Conservation (phyloP, 495 filamentous ascomycete genomes). For the Pyrenula massariospora region DNA sequence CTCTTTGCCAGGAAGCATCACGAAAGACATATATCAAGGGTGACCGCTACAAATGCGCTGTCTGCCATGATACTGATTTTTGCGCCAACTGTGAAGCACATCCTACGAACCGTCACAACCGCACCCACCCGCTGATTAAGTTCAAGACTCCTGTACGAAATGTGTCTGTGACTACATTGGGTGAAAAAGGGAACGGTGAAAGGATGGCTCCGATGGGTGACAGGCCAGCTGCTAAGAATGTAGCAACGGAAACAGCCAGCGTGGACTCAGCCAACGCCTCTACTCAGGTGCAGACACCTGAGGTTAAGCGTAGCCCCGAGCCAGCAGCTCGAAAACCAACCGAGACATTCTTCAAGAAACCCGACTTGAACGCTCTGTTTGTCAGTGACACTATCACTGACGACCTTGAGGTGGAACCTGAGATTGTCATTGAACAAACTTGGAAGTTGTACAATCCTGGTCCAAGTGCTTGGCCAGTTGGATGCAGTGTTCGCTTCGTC, state of each 20-base stretch:
- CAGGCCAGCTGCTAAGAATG: constrained; percentile 21
- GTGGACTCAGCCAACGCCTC: constrained; percentile 40
- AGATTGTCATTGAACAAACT: constrained; percentile 69
- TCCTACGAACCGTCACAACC: constrained; percentile 77
- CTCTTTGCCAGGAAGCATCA: constrained; percentile 57
- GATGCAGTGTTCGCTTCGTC: constrained; percentile 81
- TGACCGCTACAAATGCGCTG: constrained; percentile 90
- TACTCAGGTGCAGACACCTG: constrained; percentile 56
- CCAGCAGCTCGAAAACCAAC: constrained; percentile 53
- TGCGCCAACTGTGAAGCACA: constrained; percentile 87
- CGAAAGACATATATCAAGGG: constrained; percentile 63
- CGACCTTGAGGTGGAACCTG: constrained; percentile 56
- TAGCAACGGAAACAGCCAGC: constrained; percentile 38
- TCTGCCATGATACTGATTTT: constrained; percentile 94
- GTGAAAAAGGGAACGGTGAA: constrained; percentile 56
- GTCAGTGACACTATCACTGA: constrained; percentile 68
- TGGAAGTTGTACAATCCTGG: constrained; percentile 90
- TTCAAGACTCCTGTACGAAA: constrained; percentile 89
- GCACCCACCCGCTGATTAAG: constrained; percentile 90
- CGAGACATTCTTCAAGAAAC: constrained; percentile 28
- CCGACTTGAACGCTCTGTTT: constrained; percentile 59
- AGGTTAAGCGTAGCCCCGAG: constrained; percentile 2
- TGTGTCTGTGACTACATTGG: constrained; percentile 75
- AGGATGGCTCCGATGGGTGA: constrained; percentile 58
- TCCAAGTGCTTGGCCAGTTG: constrained; percentile 66